Evolutionary conservation across 345 rosid species (phyloP).

Genomic region (Camelina laxa): DNA sequence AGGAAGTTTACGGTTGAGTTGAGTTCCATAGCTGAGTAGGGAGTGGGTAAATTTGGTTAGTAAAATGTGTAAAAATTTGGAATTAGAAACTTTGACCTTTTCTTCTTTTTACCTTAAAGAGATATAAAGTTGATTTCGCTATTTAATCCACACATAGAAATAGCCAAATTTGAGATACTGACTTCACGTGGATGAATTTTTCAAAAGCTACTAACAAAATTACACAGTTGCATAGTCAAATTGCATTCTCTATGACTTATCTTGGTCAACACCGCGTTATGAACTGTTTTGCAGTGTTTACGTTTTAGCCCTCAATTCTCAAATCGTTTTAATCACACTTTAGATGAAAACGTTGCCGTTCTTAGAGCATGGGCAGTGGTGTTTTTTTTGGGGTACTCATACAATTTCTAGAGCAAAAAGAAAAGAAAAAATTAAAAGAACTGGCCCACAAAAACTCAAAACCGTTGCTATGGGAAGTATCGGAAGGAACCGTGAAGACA

Average conservation of each 20-base stretch:
- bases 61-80: slow-evolving; percentile 25
- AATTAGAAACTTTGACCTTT: slow-evolving; percentile 30
- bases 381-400: too few relatives aligned
- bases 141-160: background rate
- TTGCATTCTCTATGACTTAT: slow-evolving; percentile 10
- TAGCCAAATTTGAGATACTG: slow-evolving; percentile 13
- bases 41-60: slow-evolving; percentile 27
- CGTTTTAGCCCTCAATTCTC: background rate
- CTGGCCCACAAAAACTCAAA: too few relatives aligned
- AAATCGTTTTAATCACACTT: too few relatives aligned
- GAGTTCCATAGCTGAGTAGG: slow-evolving; percentile 74
- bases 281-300: background rate
- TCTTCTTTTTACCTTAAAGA: background rate
- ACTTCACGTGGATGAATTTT: slow-evolving; percentile 38
- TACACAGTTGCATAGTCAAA: background rate
- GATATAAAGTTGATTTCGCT: slow-evolving; percentile 7
- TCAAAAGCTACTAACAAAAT: background rate
- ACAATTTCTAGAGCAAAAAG: too few relatives aligned
- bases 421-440: too few relatives aligned
- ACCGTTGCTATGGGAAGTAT: too few relatives aligned
- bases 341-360: too few relatives aligned
- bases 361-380: too few relatives aligned
- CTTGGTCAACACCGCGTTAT: slow-evolving; percentile 37
- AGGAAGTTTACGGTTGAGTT: slow-evolving; percentile 60
- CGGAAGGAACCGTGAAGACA: too few relatives aligned